These are phyloP conservation scores for Tolypocladium ovalisporum DNA, from an alignment of 2,329 filamentous ascomycete species.

Conservation along the genomic window DNA sequence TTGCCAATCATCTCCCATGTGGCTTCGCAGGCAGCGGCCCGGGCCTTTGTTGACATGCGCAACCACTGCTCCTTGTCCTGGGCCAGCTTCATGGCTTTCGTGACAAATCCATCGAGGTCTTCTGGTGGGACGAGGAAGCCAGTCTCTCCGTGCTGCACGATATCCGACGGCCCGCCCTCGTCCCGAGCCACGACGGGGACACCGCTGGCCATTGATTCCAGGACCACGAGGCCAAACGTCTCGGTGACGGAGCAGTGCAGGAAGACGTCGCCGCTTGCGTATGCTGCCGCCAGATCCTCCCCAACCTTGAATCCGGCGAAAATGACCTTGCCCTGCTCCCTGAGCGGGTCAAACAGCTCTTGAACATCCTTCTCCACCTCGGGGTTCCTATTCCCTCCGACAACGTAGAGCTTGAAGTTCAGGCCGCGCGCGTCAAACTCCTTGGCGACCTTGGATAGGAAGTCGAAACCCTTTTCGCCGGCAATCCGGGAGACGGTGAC, in stretches of 20 bases:
- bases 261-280: constrained; percentile 59
- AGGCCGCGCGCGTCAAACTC: constrained; percentile 44
- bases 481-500: constrained; percentile 57
- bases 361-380: constrained; percentile 51
- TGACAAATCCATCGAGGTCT: constrained; percentile 49
- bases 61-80: constrained; percentile 30
- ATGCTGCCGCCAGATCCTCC: constrained; percentile 50
- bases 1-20: constrained; percentile 67
- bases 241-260: constrained; percentile 62
- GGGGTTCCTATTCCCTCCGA: constrained; percentile 56
- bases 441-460: constrained; percentile 45
- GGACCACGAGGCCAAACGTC: constrained; percentile 59
- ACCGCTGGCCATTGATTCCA: constrained; percentile 62
- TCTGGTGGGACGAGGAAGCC: constrained; percentile 50
- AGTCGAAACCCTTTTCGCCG: constrained; percentile 61
- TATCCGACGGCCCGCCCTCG: constrained; percentile 59
- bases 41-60: constrained; percentile 35
- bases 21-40: constrained; percentile 47
- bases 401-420: constrained; percentile 53
- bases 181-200: constrained; percentile 59
- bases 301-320: constrained; percentile 58
- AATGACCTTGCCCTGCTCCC: constrained; percentile 40
- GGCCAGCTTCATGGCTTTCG: constrained; percentile 38
- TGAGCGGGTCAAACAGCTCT: constrained; percentile 43
- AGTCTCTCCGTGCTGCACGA: constrained; percentile 45